Conservation (phyloP, 1,284 basidiomycete genomes). For the Malassezia japonica region DNA sequence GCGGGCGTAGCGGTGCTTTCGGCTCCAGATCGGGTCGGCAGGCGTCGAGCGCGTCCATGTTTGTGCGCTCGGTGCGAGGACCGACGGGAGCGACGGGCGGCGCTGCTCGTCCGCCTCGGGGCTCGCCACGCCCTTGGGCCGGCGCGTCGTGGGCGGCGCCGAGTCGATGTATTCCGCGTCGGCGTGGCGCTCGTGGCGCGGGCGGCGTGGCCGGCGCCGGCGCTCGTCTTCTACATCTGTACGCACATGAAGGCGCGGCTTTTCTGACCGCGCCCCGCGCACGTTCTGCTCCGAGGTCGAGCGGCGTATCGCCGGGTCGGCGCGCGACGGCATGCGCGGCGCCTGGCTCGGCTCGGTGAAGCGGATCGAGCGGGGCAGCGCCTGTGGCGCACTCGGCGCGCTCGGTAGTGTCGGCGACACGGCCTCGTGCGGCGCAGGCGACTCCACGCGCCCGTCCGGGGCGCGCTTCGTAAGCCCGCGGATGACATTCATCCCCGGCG, state of each 20-base stretch:
- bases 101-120: neutral
- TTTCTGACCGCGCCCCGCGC: neutral
- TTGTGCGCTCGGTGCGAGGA: neutral
- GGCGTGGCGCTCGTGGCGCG: neutral
- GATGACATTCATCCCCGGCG: neutral
- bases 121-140: neutral
- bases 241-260: no score
- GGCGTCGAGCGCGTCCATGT: constrained; percentile 7
- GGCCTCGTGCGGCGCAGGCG: neutral
- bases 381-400: neutral
- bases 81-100: neutral
- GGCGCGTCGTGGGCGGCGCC: neutral
- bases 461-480: constrained; percentile 3
- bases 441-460: neutral
- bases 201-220: neutral
- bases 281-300: neutral
- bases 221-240: no score
- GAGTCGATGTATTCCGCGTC: neutral
- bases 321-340: neutral
- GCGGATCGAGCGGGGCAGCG: neutral
- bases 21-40: constrained; percentile 1
- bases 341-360: neutral
- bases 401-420: neutral
- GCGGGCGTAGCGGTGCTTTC: neutral
- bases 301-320: neutral